phyloP scores from a whole-genome alignment of 1,284 basidiomycete genomes.

The Cryptococcus hybrid region DNA sequence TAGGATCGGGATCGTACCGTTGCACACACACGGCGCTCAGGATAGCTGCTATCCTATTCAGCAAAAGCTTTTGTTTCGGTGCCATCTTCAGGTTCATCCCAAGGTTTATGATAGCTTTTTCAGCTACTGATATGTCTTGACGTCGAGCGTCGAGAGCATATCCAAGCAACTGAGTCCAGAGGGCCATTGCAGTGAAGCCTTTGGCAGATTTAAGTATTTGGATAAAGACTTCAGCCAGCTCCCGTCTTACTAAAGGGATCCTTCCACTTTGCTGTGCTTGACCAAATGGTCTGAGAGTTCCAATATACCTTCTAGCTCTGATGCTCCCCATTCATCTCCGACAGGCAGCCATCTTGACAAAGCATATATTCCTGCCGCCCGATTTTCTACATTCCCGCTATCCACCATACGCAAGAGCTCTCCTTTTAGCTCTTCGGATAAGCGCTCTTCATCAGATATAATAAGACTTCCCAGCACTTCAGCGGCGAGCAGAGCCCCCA shows the following conservation, averaged over 20 bases:
- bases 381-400: slow-evolving; percentile 21
- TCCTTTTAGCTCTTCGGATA: slow-evolving; percentile 4
- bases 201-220: slow-evolving; percentile 15
- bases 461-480: slow-evolving; percentile 22
- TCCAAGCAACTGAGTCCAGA: slow-evolving; percentile 16
- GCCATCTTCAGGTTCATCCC: background rate
- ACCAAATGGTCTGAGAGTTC: slow-evolving; percentile 13
- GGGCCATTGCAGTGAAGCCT: slow-evolving; percentile 16
- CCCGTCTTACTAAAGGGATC: slow-evolving; percentile 31
- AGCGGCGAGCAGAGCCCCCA: slow-evolving; percentile 35
- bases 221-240: slow-evolving; percentile 23
- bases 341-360: slow-evolving; percentile 21
- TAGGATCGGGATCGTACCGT: background rate
- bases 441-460: slow-evolving; percentile 3
- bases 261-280: slow-evolving; percentile 16
- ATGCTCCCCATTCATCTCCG: background rate
- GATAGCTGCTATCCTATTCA: background rate
- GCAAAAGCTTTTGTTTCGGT: slow-evolving; percentile 1
- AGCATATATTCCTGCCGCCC: slow-evolving; percentile 32
- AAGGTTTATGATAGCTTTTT: slow-evolving; percentile 2
- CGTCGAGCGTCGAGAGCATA: slow-evolving; percentile 5
- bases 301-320: background rate
- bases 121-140: background rate
- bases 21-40: background rate
- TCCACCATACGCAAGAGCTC: slow-evolving; percentile 8